Conservation (phyloP, 768 basidiomycete genomes). For the Pluteus cervinus region DNA sequence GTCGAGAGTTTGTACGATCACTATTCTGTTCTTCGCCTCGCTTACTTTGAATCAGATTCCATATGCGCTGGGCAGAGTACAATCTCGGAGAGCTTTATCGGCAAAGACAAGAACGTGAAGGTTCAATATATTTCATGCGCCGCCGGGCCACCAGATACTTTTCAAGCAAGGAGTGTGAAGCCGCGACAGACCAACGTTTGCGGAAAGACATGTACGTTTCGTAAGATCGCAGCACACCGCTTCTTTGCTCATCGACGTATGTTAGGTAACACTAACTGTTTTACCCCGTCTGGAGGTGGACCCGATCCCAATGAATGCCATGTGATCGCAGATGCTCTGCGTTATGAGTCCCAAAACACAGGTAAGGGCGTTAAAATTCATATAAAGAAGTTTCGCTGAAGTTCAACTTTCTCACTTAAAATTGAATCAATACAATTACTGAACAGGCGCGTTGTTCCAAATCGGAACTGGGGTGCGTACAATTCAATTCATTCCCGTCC, state of each 20-base stretch:
- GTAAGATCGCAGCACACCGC: neutral
- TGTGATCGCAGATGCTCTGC: constrained; percentile 43
- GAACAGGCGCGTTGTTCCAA: constrained; percentile 24
- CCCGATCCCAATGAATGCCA: constrained; percentile 42
- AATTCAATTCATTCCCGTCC: neutral
- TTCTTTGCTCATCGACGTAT: neutral
- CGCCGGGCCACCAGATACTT: constrained; percentile 12
- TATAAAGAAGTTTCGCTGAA: neutral
- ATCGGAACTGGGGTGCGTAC: constrained; percentile 23
- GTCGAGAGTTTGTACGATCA: too few species aligned
- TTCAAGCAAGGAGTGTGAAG: constrained; percentile 10
- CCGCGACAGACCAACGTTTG: constrained; percentile 35
- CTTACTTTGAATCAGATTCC: too few species aligned
- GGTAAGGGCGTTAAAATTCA: constrained; percentile 17
- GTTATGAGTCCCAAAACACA: constrained; percentile 39
- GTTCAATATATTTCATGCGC: constrained; percentile 29
- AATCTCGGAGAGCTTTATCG: constrained; percentile 29
- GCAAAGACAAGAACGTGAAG: constrained; percentile 36
- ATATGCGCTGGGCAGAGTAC: neutral
- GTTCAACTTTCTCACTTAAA: neutral
- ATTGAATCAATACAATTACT: neutral
- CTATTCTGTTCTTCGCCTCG: too few species aligned
- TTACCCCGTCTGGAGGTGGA: constrained; percentile 37
- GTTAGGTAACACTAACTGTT: constrained; percentile 38
- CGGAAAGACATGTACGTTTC: constrained; percentile 29